Conservation (phyloP, 345 rosid species). For the Populus tremula region DNA sequence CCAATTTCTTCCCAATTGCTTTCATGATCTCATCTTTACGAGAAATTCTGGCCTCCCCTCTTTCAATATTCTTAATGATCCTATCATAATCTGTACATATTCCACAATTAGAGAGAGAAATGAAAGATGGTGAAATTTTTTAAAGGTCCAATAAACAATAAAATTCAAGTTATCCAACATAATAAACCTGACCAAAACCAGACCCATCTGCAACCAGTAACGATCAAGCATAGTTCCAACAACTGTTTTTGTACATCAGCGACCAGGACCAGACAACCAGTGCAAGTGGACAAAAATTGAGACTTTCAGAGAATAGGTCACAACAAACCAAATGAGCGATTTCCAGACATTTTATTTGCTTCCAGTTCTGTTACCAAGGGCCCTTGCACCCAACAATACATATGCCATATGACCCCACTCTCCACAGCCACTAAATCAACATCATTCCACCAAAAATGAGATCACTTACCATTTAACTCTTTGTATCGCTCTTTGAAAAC, state of each 20-base stretch:
- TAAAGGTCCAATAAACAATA: neutral
- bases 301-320: neutral
- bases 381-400: neutral
- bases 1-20: conserved; percentile 95
- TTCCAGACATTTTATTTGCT: neutral
- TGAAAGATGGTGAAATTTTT: neutral
- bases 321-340: neutral
- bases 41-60: conserved; percentile 94
- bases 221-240: neutral
- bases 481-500: conserved; percentile 85
- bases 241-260: neutral
- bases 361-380: neutral
- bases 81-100: conserved; percentile 73
- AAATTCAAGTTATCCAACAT: neutral
- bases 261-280: neutral
- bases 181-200: neutral
- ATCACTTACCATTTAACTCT: conserved; percentile 67
- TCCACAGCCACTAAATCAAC: neutral
- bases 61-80: conserved; percentile 92
- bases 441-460: neutral
- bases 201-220: neutral
- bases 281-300: neutral
- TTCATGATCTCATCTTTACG: conserved; percentile 98
- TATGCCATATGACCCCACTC: neutral
- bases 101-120: conserved; percentile 1